A percentile compares a stretch with the other conserved stretches of the same genome.
Evolutionary conservation across 352 stramenopile genomes (phyloP).

Genomic region (Pythium pyrilobum): DNA sequence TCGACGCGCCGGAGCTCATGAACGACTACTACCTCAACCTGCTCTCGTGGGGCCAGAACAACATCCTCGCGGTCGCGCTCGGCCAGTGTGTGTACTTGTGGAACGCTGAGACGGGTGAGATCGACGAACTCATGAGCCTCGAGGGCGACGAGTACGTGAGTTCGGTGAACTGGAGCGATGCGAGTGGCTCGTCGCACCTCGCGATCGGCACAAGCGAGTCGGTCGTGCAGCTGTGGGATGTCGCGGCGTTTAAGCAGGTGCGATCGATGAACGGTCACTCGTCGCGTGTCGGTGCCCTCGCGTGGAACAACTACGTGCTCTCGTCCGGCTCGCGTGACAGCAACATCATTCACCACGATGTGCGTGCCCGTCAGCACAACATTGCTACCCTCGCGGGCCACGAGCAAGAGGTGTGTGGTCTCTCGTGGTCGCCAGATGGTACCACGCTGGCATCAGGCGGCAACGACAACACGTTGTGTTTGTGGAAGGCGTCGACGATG

Average conservation of each 20-base stretch:
- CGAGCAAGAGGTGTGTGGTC: constrained; percentile 96
- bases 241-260: constrained; percentile 88
- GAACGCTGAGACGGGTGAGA: constrained; percentile 95
- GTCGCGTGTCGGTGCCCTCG: constrained; percentile 91
- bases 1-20: constrained; percentile 97
- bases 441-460: constrained; percentile 93
- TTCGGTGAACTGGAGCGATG: constrained; percentile 95
- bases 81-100: constrained; percentile 97
- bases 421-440: constrained; percentile 96
- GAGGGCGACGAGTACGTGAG: constrained; percentile 94
- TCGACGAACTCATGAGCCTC: constrained; percentile 91
- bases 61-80: constrained; percentile 97
- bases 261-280: constrained; percentile 91
- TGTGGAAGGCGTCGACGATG: constrained; percentile 89
- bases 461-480: constrained; percentile 97
- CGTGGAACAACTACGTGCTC: constrained; percentile 95
- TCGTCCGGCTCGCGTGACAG: constrained; percentile 93
- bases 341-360: constrained; percentile 88
- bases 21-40: constrained; percentile 99
- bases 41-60: constrained; percentile 95
- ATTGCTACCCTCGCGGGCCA: constrained; percentile 91
- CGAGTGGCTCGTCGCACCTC: constrained; percentile 75
- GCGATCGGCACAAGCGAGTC: constrained; percentile 95
- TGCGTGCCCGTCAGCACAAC: constrained; percentile 71
- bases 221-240: constrained; percentile 97